A percentile compares a stretch with the other conserved stretches of the same genome.
Conservation (phyloP, 495 filamentous ascomycete genomes). For the Oidiodendron maius region DNA sequence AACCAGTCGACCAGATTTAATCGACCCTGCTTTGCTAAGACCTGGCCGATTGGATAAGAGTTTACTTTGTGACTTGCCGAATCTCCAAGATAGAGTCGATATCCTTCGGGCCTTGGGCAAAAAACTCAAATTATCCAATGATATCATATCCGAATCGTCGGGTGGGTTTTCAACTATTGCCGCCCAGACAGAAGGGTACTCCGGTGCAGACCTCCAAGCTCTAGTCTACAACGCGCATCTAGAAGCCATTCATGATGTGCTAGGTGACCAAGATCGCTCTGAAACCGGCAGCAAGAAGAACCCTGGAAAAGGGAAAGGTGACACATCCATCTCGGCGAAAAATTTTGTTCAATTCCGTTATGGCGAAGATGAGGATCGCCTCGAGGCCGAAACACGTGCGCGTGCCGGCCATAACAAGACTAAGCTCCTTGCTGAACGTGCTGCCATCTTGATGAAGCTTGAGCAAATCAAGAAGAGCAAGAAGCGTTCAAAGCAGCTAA, state of each 20-base stretch:
- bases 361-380: conserved; percentile 48
- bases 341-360: conserved; percentile 83
- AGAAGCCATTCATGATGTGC: conserved; percentile 90
- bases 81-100: conserved; percentile 70
- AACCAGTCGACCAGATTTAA: conserved; percentile 84
- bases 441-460: conserved; percentile 68
- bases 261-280: conserved; percentile 54
- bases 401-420: conserved; percentile 32
- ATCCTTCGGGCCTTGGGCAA: conserved; percentile 76
- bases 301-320: background rate
- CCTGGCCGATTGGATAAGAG: conserved; percentile 90
- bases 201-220: conserved; percentile 90
- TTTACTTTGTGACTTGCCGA: conserved; percentile 82
- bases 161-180: conserved; percentile 57
- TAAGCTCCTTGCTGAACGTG: conserved; percentile 58
- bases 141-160: conserved; percentile 40
- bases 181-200: conserved; percentile 78
- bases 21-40: conserved; percentile 85
- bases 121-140: conserved; percentile 64
- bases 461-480: conserved; percentile 63
- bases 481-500: conserved; percentile 41
- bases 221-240: conserved; percentile 94
- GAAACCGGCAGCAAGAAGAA: conserved; percentile 26
- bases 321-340: conserved; percentile 22
- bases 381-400: conserved; percentile 32